phyloP scores from a whole-genome alignment of 345 rosid genomes.

The Ailanthus altissimus region DNA sequence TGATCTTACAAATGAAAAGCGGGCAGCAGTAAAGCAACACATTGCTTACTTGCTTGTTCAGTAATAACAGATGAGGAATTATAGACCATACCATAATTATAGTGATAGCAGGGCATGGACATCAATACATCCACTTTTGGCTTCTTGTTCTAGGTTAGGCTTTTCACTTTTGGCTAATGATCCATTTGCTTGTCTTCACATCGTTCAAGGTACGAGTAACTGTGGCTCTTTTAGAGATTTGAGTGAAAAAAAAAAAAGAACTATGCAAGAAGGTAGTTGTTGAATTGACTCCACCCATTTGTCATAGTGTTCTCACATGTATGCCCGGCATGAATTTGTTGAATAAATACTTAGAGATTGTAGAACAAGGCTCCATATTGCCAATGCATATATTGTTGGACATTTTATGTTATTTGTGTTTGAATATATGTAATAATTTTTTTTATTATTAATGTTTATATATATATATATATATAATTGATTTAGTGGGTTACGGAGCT shows the following conservation, averaged over 20 bases:
- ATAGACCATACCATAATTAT: constrained; percentile 13
- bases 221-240: not conserved
- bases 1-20: constrained; percentile 11
- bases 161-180: constrained; percentile 19
- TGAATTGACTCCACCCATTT: not conserved
- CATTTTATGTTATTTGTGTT: too few species aligned
- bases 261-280: not conserved
- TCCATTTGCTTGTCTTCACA: constrained; percentile 15
- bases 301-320: not conserved
- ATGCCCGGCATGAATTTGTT: not conserved
- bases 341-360: not conserved
- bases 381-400: too few species aligned
- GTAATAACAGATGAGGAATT: constrained; percentile 25
- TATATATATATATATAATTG: too few species aligned
- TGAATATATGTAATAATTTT: too few species aligned
- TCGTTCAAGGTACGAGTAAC: constrained; percentile 23
- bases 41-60: constrained; percentile 21
- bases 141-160: too few species aligned
- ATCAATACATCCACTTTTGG: too few species aligned
- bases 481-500: too few species aligned
- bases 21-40: constrained; percentile 13
- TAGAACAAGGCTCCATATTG: constrained; percentile 10
- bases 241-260: not conserved
- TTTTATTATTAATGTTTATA: too few species aligned
- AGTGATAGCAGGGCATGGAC: constrained; percentile 35